These are phyloP conservation scores for Paecilomyces sp. DNA, from an alignment of 2,329 filamentous ascomycete species.

Conservation along the genomic window DNA sequence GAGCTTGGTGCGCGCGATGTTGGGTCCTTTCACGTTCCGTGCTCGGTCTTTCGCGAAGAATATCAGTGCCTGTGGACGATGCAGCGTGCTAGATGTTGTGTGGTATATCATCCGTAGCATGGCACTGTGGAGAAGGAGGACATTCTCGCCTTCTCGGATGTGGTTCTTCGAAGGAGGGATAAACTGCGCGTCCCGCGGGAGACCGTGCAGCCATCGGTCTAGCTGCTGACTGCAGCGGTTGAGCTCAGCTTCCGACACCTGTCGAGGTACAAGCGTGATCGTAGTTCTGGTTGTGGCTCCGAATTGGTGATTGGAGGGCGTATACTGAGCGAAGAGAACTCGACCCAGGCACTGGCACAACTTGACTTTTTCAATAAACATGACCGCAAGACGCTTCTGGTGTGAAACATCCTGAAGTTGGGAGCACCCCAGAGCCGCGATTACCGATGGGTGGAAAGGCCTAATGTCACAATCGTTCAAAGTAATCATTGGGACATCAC, in stretches of 20 bases:
- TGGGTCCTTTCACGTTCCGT: slow-evolving; percentile 53
- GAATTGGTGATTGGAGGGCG: slow-evolving; percentile 71
- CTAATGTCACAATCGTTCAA: slow-evolving; percentile 73
- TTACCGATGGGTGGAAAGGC: slow-evolving; percentile 57
- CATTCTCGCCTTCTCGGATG: slow-evolving; percentile 43
- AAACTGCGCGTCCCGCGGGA: slow-evolving; percentile 65
- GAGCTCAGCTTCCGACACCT: slow-evolving; percentile 69
- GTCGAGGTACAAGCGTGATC: slow-evolving; percentile 80
- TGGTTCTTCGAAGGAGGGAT: slow-evolving; percentile 53
- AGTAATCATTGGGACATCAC: slow-evolving; percentile 80
- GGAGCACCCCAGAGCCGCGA: slow-evolving; percentile 59
- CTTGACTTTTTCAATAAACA: slow-evolving; percentile 85
- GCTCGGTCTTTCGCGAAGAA: slow-evolving; percentile 44
- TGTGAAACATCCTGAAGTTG: slow-evolving; percentile 60
- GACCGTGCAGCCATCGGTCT: slow-evolving; percentile 61
- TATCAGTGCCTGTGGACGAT: slow-evolving; percentile 76
- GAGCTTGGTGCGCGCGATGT: slow-evolving; percentile 67
- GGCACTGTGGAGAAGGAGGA: slow-evolving; percentile 62
- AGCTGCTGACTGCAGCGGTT: slow-evolving; percentile 69
- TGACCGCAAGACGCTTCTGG: slow-evolving; percentile 67
- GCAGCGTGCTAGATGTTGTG: slow-evolving; percentile 79
- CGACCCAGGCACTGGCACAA: slow-evolving; percentile 79
- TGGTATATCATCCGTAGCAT: slow-evolving; percentile 86
- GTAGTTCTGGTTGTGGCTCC: slow-evolving; percentile 58
- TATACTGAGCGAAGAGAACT: slow-evolving; percentile 81